These are phyloP conservation scores for Taphrina sp. DNA, from an alignment of 1,139 yeast genomes.

Conservation along the genomic window DNA sequence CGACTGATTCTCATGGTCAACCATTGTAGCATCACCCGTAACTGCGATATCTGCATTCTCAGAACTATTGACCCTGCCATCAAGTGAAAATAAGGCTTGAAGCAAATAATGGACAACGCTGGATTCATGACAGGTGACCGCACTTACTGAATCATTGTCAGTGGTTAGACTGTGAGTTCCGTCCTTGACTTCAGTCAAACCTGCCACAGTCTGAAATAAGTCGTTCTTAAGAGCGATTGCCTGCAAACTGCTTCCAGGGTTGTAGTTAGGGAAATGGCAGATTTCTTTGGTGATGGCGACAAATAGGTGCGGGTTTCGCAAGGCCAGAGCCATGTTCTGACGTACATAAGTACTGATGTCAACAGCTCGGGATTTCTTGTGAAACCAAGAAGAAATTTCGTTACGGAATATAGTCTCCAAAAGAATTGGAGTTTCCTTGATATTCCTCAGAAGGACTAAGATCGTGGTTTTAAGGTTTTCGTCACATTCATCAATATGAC, in stretches of 20 bases:
- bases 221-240: conserved; percentile 44
- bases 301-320: conserved; percentile 60
- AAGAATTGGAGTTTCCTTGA: conserved; percentile 62
- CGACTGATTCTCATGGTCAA: too few relatives aligned
- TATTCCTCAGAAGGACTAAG: conserved; percentile 58
- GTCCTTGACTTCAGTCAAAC: too few relatives aligned
- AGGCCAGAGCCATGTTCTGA: conserved; percentile 56
- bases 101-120: too few relatives aligned
- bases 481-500: conserved; percentile 41
- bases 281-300: conserved; percentile 55
- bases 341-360: conserved; percentile 58
- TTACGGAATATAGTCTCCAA: conserved; percentile 52
- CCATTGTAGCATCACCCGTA: too few relatives aligned
- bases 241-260: conserved; percentile 39
- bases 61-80: too few relatives aligned
- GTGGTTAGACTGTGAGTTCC: too few relatives aligned
- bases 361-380: conserved; percentile 37
- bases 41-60: too few relatives aligned
- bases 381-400: conserved; percentile 45
- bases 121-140: too few relatives aligned
- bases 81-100: too few relatives aligned
- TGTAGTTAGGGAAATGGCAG: conserved; percentile 42
- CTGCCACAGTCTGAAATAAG: too few relatives aligned
- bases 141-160: too few relatives aligned
- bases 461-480: conserved; percentile 44